These are phyloP conservation scores for Suillus brevipes DNA, from an alignment of 768 basidiomycete species.

Conservation along the genomic window DNA sequence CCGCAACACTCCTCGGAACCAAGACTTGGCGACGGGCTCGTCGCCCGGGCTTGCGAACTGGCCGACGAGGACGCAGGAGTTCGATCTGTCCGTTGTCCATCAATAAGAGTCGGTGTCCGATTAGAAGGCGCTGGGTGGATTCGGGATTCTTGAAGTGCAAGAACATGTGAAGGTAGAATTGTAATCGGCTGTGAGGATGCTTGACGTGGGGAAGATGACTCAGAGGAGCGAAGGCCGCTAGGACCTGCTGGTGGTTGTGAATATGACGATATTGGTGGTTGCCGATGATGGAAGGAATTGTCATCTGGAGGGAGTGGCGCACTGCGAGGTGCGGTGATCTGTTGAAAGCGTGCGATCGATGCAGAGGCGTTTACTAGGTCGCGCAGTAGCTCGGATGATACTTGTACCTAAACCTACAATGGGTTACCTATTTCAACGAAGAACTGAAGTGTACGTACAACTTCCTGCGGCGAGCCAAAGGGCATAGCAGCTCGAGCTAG, in stretches of 20 bases:
- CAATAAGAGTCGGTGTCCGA: neutral
- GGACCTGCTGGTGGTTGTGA: constrained; percentile 13
- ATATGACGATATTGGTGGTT: constrained; percentile 9
- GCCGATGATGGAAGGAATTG: neutral
- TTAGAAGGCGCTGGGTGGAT: neutral
- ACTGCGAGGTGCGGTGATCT: constrained; percentile 40
- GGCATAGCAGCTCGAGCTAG: constrained; percentile 42
- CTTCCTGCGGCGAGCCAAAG: constrained; percentile 27
- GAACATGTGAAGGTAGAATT: neutral
- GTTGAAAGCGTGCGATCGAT: constrained; percentile 56
- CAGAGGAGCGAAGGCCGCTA: constrained; percentile 21
- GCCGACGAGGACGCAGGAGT: neutral
- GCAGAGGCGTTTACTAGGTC: constrained; percentile 45
- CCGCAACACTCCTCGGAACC: constrained; percentile 52
- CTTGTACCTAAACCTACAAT: constrained; percentile 41
- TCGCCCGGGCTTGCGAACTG: neutral
- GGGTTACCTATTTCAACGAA: neutral
- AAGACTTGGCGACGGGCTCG: constrained; percentile 28
- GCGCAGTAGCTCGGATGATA: constrained; percentile 53
- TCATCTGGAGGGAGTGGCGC: constrained; percentile 15
- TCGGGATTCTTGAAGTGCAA: neutral
- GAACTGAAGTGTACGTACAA: constrained; percentile 23
- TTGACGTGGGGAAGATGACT: constrained; percentile 29
- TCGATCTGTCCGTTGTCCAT: neutral
- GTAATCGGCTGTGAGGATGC: constrained; percentile 8